Base-by-base conservation (phyloP, 257 asterid species). In the Hygrophila difformis region DNA sequence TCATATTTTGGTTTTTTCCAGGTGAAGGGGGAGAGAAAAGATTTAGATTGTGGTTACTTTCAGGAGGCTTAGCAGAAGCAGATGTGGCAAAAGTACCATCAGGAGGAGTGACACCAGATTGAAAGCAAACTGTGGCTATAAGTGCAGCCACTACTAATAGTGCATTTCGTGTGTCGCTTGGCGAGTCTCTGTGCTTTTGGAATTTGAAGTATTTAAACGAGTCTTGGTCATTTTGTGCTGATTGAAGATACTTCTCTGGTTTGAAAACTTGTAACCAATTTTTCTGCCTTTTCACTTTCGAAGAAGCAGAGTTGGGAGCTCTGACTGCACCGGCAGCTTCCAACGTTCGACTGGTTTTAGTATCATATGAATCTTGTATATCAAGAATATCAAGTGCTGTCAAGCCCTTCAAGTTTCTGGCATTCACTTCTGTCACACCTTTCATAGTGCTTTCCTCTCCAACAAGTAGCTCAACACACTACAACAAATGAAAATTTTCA, bases 61-160 rank as follows among this genome's bases (percentile, higher is more conserved):
- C n/a, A n/a, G n/a, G n/a, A n/a, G n/a, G n/a, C n/a, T n/a, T n/a
- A n/a, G n/a, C n/a, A n/a, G n/a, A n/a, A n/a, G n/a, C n/a, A n/a
- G n/a, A n/a, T 19, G 6, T 6, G 12, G 5, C 16, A 31, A 19
- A 33, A 33, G 21, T 66, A 5, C 87, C 84, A 0, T 83, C 82
- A 0, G 84, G 85, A 2, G 85, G 93, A 28, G 66, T 77, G 6
- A 69, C 64, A 29, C 65, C 76, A 0, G 79, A 76, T 43, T 74
- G 79, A 49, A 65, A 81, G 0, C 87, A 67, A 1, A 70, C 64
- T 0, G 81, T 66, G 2, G 60, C 72, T 1, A 81, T 74, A 2
- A 77, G 58, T n/a, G n/a, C 73, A 1, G 81, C 62, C 6, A 77
- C 44, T 8, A 74, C 43, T 0, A 81, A 75, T 20, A 77, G n/a